These are phyloP conservation scores for Gryganskiella cystojenkinii DNA, from an alignment of 192 early-diverging fungal genomes.

Conservation along the genomic window DNA sequence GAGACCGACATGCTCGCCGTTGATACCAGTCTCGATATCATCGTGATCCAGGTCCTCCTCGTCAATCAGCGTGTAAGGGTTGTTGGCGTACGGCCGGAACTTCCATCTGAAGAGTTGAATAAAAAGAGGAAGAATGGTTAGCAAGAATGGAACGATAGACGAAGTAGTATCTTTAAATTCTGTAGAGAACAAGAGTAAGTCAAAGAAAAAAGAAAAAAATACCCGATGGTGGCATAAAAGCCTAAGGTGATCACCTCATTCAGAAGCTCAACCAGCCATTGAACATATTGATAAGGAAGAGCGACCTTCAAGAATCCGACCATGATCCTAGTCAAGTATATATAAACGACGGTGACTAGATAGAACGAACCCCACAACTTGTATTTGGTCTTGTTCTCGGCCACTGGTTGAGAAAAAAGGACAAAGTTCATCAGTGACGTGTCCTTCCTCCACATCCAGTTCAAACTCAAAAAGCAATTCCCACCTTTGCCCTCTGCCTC, in stretches of 20 bases:
- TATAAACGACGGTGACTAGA: constrained; percentile 59
- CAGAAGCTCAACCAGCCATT: constrained; percentile 61
- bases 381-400: constrained; percentile 59
- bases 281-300: constrained; percentile 61
- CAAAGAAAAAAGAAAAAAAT: constrained; percentile 9
- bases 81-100: constrained; percentile 61
- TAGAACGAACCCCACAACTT: constrained; percentile 67
- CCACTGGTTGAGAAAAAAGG: constrained; percentile 23
- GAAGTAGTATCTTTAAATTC: background rate
- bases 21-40: constrained; percentile 37
- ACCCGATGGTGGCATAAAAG: constrained; percentile 64
- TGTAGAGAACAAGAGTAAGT: background rate
- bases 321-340: constrained; percentile 63
- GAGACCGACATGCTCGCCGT: constrained; percentile 28
- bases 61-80: constrained; percentile 59
- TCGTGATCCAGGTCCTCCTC: constrained; percentile 37
- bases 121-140: constrained; percentile 12
- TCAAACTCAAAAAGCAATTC: background rate
- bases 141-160: background rate
- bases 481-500: constrained; percentile 65
- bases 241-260: constrained; percentile 58
- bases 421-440: background rate
- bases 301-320: constrained; percentile 57
- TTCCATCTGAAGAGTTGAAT: constrained; percentile 46
- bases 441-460: too few relatives aligned